Evolutionary conservation across 192 early-diverging fungal genomes (phyloP).

Genomic region (Backusella parvicylindrica): DNA sequence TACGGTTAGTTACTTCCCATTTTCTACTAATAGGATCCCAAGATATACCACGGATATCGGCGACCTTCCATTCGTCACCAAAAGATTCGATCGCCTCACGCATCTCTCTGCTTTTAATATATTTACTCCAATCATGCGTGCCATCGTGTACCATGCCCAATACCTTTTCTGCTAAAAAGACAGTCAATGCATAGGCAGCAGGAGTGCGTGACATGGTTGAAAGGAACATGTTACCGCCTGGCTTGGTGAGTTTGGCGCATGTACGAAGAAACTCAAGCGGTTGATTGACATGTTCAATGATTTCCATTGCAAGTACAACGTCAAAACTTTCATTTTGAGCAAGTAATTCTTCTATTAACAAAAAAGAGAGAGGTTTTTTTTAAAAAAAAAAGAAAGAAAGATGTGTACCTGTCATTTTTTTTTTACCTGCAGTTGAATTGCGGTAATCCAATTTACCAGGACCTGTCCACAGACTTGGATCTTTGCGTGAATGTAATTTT

Average conservation of each 20-base stretch:
- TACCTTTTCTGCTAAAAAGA: slow-evolving; percentile 79
- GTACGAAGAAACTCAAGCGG: slow-evolving; percentile 67
- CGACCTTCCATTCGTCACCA: slow-evolving; percentile 38
- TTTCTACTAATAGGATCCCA: slow-evolving; percentile 50
- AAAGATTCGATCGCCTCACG: slow-evolving; percentile 41
- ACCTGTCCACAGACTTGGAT: slow-evolving; percentile 54
- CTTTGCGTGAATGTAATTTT: slow-evolving; percentile 59
- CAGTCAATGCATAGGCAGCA: slow-evolving; percentile 70
- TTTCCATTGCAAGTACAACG: slow-evolving; percentile 81
- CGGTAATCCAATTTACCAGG: slow-evolving; percentile 57
- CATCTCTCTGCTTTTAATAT: slow-evolving; percentile 77
- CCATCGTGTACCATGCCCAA: slow-evolving; percentile 74
- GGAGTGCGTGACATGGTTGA: slow-evolving; percentile 92
- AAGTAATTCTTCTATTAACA: slow-evolving; percentile 55
- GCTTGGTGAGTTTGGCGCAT: slow-evolving; percentile 56
- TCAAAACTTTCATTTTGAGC: slow-evolving; percentile 61
- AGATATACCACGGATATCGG: slow-evolving; percentile 54
- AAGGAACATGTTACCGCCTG: slow-evolving; percentile 66
- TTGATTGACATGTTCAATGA: slow-evolving; percentile 89
- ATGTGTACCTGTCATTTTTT: slow-evolving; percentile 3
- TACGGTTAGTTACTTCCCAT: slow-evolving; percentile 34
- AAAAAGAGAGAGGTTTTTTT: not conserved
- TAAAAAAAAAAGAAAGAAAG: not conserved
- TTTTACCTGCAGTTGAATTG: slow-evolving; percentile 61
- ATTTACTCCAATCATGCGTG: slow-evolving; percentile 86